These are phyloP conservation scores for Babesia sp. DNA, from an alignment of 169 alveolate species.

Conservation along the genomic window DNA sequence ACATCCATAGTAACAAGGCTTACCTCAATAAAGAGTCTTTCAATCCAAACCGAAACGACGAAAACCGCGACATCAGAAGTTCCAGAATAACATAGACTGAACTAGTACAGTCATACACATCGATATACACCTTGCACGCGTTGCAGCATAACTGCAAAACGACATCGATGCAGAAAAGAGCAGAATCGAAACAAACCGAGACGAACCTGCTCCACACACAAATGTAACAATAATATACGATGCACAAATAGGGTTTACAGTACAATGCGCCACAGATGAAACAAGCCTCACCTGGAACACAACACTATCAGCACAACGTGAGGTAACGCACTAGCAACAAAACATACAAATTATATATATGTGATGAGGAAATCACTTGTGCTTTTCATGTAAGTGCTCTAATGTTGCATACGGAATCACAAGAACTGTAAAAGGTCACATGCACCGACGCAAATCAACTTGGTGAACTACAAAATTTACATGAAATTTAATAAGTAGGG, in stretches of 20 bases:
- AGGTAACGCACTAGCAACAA: background rate
- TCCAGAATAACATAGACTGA: background rate
- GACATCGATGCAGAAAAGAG: conserved; percentile 37
- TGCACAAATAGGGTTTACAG: background rate
- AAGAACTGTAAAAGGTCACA: background rate
- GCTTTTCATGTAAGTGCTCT: no score
- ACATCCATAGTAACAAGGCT: background rate
- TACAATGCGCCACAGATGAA: background rate
- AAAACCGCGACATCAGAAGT: background rate
- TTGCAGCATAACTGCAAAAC: conserved; percentile 25
- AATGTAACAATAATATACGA: background rate
- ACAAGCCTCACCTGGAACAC: background rate
- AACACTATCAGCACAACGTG: background rate
- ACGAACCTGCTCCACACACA: background rate
- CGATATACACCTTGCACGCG: conserved; percentile 29
- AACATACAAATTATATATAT: no score
- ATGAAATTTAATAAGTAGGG: no score
- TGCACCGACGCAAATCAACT: conserved; percentile 3
- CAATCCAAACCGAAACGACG: background rate
- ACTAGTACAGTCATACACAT: conserved; percentile 2
- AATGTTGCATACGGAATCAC: background rate
- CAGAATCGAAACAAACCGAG: background rate
- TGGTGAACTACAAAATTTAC: background rate
- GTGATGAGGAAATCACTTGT: no score
- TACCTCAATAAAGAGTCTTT: background rate